Evolutionary conservation across 768 basidiomycete genomes (phyloP).

Genomic region (Cystofilobasidium macerans): DNA sequence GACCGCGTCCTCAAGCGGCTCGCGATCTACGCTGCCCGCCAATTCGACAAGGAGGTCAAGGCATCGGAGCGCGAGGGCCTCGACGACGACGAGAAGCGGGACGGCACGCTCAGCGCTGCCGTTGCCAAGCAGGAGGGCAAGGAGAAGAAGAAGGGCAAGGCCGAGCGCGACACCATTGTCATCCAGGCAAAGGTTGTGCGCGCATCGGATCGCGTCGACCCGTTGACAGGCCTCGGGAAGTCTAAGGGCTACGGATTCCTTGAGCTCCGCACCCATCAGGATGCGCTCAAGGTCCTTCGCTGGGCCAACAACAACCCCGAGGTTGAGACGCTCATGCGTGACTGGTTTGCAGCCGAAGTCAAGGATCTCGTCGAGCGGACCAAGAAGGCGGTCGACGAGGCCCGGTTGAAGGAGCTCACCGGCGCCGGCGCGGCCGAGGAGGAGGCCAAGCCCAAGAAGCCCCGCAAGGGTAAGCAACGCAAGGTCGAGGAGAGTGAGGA

Average conservation of each 20-base stretch:
- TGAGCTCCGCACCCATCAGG: conserved; percentile 75
- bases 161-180: conserved; percentile 46
- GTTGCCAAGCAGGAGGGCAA: conserved; percentile 26
- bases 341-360: conserved; percentile 76
- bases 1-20: conserved; percentile 83
- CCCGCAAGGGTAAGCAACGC: conserved; percentile 10
- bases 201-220: conserved; percentile 76
- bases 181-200: conserved; percentile 89
- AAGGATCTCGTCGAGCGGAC: conserved; percentile 37
- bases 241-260: conserved; percentile 94
- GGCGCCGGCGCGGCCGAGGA: conserved; percentile 8
- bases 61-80: conserved; percentile 51
- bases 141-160: conserved; percentile 37
- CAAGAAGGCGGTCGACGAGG: conserved; percentile 32
- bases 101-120: conserved; percentile 38
- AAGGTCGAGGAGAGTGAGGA: conserved; percentile 15
- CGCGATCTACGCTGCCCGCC: conserved; percentile 63
- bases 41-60: conserved; percentile 70
- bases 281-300: conserved; percentile 78
- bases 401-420: conserved; percentile 47
- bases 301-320: conserved; percentile 87
- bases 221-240: conserved; percentile 70
- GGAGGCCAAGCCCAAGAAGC: conserved; percentile 2
- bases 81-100: conserved; percentile 58
- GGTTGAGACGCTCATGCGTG: conserved; percentile 53